Evolutionary conservation across 176 grass and related monocot genomes (phyloP).

Genomic region (Avena eriantha): DNA sequence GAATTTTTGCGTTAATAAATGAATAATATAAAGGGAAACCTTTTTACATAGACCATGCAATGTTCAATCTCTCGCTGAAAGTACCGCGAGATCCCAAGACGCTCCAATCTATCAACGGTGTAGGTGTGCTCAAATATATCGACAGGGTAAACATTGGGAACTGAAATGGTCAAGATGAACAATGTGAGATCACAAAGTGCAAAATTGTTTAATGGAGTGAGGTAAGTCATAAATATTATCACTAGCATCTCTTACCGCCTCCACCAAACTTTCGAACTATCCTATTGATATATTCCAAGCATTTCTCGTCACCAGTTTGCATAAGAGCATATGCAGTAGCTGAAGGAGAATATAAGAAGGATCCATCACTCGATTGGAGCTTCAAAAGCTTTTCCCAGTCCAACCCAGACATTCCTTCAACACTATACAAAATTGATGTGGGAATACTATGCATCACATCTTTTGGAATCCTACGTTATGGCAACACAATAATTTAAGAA

Average conservation of each 20-base stretch:
- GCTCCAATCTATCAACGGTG: slow-evolving; percentile 65
- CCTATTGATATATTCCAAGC: slow-evolving; percentile 63
- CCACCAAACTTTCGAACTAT: slow-evolving; percentile 66
- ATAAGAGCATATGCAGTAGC: slow-evolving; percentile 78
- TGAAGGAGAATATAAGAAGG: slow-evolving; percentile 82
- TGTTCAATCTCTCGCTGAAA: slow-evolving; percentile 67
- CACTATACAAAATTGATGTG: slow-evolving; percentile 74
- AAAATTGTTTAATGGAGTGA: no score
- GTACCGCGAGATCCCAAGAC: slow-evolving; percentile 67
- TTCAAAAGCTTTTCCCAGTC: slow-evolving; percentile 74
- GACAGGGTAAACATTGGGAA: slow-evolving; percentile 77
- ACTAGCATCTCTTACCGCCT: slow-evolving; percentile 56
- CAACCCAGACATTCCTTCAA: slow-evolving; percentile 76
- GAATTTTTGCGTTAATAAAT: background rate
- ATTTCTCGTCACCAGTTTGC: slow-evolving; percentile 72
- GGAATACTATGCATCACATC: slow-evolving; percentile 80
- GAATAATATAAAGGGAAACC: slow-evolving; percentile 40
- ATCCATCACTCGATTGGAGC: slow-evolving; percentile 69
- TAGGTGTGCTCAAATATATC: slow-evolving; percentile 77
- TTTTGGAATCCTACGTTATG: slow-evolving; percentile 63
- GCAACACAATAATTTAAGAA: background rate
- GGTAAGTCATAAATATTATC: background rate
- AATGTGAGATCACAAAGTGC: background rate
- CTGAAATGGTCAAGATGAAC: slow-evolving; percentile 40
- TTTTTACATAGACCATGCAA: slow-evolving; percentile 69